Evolutionary conservation across 768 basidiomycete species (phyloP).

Genomic region (Leucocoprinus birnbaumii): DNA sequence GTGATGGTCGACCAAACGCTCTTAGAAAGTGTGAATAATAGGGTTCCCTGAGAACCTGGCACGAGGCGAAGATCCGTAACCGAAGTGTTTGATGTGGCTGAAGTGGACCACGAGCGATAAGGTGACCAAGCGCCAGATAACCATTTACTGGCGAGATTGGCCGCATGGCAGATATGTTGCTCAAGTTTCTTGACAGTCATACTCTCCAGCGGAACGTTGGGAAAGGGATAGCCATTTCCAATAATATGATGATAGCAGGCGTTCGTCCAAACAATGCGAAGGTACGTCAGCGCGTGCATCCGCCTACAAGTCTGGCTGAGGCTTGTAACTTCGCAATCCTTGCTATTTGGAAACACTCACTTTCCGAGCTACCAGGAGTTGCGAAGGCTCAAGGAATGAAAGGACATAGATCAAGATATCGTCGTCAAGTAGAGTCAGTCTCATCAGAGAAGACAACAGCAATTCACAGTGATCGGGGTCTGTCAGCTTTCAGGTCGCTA

Average conservation of each 20-base stretch:
- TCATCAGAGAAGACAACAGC: background rate
- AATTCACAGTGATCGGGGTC: background rate
- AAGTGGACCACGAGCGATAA: constrained; percentile 19
- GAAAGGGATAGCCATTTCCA: constrained; percentile 48
- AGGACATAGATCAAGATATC: constrained; percentile 30
- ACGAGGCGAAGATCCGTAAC: constrained; percentile 56
- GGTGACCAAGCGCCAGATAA: constrained; percentile 16
- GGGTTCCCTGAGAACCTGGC: constrained; percentile 37
- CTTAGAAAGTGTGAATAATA: constrained; percentile 53
- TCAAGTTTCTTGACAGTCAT: constrained; percentile 44
- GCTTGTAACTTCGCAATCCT: background rate
- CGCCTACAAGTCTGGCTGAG: constrained; percentile 47
- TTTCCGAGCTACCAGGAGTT: constrained; percentile 40
- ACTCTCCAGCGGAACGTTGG: constrained; percentile 28
- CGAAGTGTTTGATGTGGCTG: constrained; percentile 34
- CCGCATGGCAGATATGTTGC: constrained; percentile 38
- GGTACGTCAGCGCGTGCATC: constrained; percentile 38
- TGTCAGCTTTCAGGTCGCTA: too few relatives aligned
- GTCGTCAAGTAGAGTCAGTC: constrained; percentile 17
- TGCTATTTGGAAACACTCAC: constrained; percentile 22
- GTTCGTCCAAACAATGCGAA: constrained; percentile 56
- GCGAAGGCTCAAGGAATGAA: constrained; percentile 30
- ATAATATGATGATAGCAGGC: constrained; percentile 44
- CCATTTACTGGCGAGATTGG: constrained; percentile 51
- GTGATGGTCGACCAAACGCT: constrained; percentile 59